Conservation (phyloP, 768 basidiomycete genomes). For the Collybia nuda region DNA sequence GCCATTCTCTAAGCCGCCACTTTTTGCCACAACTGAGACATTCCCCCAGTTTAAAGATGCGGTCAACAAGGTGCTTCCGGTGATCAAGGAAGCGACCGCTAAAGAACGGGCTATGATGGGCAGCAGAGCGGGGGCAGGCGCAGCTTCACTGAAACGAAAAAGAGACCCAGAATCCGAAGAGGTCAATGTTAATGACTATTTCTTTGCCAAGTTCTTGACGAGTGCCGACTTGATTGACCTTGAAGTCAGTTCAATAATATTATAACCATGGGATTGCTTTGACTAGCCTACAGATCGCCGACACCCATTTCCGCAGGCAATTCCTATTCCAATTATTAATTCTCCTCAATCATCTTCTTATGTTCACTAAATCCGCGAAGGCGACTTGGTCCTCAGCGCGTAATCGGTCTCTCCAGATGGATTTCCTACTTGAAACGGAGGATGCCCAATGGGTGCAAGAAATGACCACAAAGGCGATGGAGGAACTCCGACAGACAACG, state of each 20-base stretch:
- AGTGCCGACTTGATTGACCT: conserved; percentile 84
- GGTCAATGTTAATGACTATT: conserved; percentile 66
- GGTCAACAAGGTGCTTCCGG: conserved; percentile 70
- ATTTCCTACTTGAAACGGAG: conserved; percentile 68
- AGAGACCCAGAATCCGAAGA: conserved; percentile 62
- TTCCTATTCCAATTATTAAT: conserved; percentile 84
- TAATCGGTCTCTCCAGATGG: conserved; percentile 82
- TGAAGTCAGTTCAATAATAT: conserved; percentile 53
- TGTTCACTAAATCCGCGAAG: conserved; percentile 71
- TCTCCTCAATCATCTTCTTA: conserved; percentile 72
- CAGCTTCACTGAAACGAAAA: conserved; percentile 58
- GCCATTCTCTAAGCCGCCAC: conserved; percentile 77
- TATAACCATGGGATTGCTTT: conserved; percentile 3
- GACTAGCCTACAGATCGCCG: conserved; percentile 62
- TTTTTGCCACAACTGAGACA: conserved; percentile 56
- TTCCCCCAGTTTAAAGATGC: conserved; percentile 69
- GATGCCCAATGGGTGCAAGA: conserved; percentile 81
- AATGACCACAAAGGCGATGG: conserved; percentile 53
- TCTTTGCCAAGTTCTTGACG: conserved; percentile 93
- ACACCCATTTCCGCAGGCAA: conserved; percentile 91
- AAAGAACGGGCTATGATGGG: conserved; percentile 91
- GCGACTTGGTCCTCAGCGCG: conserved; percentile 56
- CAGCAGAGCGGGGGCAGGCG: conserved; percentile 46
- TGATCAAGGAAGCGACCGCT: conserved; percentile 83
- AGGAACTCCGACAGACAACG: conserved; percentile 69